Evolutionary conservation across 2,329 filamentous ascomycete species (phyloP).

Genomic region (Microdochium bolleyi): DNA sequence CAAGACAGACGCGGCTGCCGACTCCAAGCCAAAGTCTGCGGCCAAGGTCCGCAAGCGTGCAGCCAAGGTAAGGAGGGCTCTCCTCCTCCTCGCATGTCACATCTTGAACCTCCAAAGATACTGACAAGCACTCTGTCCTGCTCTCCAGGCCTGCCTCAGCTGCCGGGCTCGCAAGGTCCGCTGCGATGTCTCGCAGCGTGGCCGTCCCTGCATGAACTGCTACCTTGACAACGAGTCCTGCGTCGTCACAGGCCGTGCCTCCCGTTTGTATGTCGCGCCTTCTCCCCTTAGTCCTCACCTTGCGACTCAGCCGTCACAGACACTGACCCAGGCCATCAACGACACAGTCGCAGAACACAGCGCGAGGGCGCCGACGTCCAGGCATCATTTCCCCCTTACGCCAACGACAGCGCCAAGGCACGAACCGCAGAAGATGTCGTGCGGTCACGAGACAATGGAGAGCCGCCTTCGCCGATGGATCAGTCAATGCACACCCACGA

Average conservation of each 20-base stretch:
- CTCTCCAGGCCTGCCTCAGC: slow-evolving; percentile 35
- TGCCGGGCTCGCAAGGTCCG: slow-evolving; percentile 42
- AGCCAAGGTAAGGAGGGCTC: slow-evolving; percentile 21
- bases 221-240: slow-evolving; percentile 39
- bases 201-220: slow-evolving; percentile 43
- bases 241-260: slow-evolving; percentile 30
- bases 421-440: slow-evolving; percentile 18
- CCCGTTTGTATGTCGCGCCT: slow-evolving; percentile 30
- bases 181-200: slow-evolving; percentile 40
- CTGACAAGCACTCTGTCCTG: neutral
- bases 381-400: slow-evolving; percentile 19
- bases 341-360: slow-evolving; percentile 18
- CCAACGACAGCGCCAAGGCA: slow-evolving; percentile 14
- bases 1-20: neutral
- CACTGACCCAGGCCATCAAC: neutral
- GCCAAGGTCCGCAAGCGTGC: slow-evolving; percentile 34
- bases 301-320: neutral
- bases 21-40: slow-evolving; percentile 20
- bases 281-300: neutral
- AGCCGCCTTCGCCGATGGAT: slow-evolving; percentile 11
- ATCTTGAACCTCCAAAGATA: neutral
- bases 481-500: slow-evolving; percentile 4
- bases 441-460: slow-evolving; percentile 16
- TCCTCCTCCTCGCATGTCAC: neutral
- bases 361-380: slow-evolving; percentile 15